These are phyloP conservation scores for Cucurbita argyrosperma DNA, from an alignment of 306 rosid species.

Conservation along the genomic window DNA sequence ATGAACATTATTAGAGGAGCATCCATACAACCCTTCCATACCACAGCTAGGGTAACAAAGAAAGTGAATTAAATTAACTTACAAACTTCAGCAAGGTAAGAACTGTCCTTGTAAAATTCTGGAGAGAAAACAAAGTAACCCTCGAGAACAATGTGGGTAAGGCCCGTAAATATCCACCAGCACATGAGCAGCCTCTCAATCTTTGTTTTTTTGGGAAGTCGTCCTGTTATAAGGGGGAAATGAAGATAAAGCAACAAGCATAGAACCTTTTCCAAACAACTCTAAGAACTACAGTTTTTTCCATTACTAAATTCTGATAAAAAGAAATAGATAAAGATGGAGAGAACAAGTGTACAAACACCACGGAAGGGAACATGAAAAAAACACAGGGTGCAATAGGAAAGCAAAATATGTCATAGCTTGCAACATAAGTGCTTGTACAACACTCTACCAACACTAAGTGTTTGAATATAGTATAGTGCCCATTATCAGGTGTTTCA, in stretches of 20 bases:
- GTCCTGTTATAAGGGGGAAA: conserved; percentile 28
- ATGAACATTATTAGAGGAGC: background rate
- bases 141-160: conserved; percentile 63
- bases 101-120: conserved; percentile 61
- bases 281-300: background rate
- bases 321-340: background rate
- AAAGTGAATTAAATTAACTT: conserved; percentile 18
- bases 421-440: background rate
- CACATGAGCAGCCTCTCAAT: conserved; percentile 71
- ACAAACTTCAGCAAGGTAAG: conserved; percentile 82
- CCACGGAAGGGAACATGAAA: background rate
- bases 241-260: background rate
- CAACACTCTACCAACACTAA: too few relatives aligned
- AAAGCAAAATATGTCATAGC: background rate
- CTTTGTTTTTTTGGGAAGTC: conserved; percentile 36
- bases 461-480: background rate
- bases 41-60: background rate
- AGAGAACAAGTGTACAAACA: background rate
- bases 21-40: background rate
- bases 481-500: background rate
- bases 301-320: background rate
- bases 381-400: background rate
- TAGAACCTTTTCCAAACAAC: background rate
- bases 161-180: conserved; percentile 97
- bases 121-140: conserved; percentile 78